Evolutionary conservation across 2,329 filamentous ascomycete species (phyloP), one percentile per base, ranked within the genome.

Genomic region (Cyphellophora europaea): DNA sequence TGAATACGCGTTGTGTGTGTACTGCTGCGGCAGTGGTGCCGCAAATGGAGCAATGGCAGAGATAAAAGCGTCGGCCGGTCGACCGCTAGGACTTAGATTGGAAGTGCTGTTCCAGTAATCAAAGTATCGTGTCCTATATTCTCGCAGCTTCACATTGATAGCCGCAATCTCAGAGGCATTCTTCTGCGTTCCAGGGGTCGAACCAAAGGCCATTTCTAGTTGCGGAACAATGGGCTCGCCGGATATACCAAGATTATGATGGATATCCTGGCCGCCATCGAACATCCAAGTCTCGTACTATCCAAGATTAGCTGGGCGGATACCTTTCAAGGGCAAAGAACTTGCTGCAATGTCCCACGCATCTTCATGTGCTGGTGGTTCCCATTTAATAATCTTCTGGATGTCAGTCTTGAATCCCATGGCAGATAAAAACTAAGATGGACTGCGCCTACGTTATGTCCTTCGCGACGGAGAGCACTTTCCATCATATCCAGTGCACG

Each of bases 31-130:
- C n/a, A 23, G n/a, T 21, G 57, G 71, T 1, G 75, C 66, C 0
- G 76, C 72, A 51, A 80, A 75, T 2, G 75, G 74, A n/a, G 75
- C 74, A 0, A 78, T 63, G 0, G 76, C 76, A 38, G 67, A 72
- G 36, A 81, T 67, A 32, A 80, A 66, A 0, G 72, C 72, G 57
- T 81, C 77, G 0, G 79, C 70, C 2, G 68, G 59, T 33, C 65
- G 58, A 1, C 65, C 63, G 2, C 57, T 71, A 17, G 63, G 65
- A 0, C 70, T 74, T 11, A 59, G 31, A 3, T 59, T 53, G 0
- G 54, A 58, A 0, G 71, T 75, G 8, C 59, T 64, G 40, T 76
- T 75, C 49, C 44, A 44, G 59, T 40, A 14, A 6, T n/a, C 27
- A 37, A 38, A 40, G 43, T 23, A 43, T 10, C 29, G 18, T 18